Base-by-base conservation (phyloP, 306 rosid species). In the Cucurbita pepo region DNA sequence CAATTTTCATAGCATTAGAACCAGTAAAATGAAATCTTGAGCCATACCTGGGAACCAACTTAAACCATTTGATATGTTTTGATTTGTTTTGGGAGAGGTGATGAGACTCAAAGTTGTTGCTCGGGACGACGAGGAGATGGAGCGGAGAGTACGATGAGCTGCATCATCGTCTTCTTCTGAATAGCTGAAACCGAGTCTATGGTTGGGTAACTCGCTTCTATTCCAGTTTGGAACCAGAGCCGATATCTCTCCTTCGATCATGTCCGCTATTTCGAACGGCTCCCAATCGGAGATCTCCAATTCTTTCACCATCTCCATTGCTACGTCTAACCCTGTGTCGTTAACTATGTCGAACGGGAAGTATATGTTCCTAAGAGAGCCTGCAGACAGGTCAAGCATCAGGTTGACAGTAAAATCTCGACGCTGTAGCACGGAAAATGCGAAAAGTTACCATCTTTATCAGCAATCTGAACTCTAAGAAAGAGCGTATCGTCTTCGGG, bases 261-360 rank as follows among this genome's bases (percentile, higher is more conserved):
- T 89, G 58, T 78, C 80, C 4, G 96, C 91, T 76, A 92, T 92
- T 79, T 92, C 96, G 75, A 72, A 85, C 40, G 96, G 97, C 72
- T 84, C 92, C 96, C 86, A 86, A 78, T 88, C 90, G 6, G 80
- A 77, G 67, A 92, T 90, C 82, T 90, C 96, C 86, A 92, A 83
- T 79, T 92, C 96, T 76, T 81, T 88, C 74, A 90, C 98, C 98
- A 92, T 92, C 85, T 92, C 98, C 74, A 58, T 86, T 3, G 96
- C 96, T 60, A 92, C 98, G 75, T 87, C 91, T 50, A 84, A 66
- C 18, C 96, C 85, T 21, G 96, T 92, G 79, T 92, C 98, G 9
- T 73, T 79, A 36, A 83, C 72, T 56, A 83, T 87, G 79, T 92
- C 92, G 66, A 88, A 93, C 18, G 98, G 96, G 75, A 90, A 92